These are phyloP conservation scores for Pseudonitzschia delicatissima DNA, from an alignment of 108 stramenopile genomes.

Conservation along the genomic window DNA sequence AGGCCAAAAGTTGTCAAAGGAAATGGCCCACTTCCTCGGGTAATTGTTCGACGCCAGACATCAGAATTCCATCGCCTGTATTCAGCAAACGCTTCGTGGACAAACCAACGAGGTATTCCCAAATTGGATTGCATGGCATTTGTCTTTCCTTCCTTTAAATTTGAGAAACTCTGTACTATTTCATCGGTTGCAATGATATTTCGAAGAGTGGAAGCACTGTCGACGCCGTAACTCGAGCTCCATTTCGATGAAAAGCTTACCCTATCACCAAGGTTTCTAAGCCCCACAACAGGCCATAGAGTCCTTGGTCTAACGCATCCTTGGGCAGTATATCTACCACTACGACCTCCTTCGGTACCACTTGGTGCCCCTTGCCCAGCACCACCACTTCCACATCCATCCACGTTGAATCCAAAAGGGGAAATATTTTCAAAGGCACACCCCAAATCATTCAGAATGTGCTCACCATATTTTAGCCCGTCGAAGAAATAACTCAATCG, in stretches of 20 bases:
- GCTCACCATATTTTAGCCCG: slow-evolving; percentile 94
- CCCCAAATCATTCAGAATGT: slow-evolving; percentile 92
- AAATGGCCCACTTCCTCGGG: slow-evolving; percentile 70
- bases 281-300: slow-evolving; percentile 93
- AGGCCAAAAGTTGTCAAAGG: slow-evolving; percentile 51
- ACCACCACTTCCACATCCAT: slow-evolving; percentile 84
- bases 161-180: slow-evolving; percentile 3
- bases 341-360: slow-evolving; percentile 64
- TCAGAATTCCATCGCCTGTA: slow-evolving; percentile 63
- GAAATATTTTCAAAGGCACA: slow-evolving; percentile 91
- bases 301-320: slow-evolving; percentile 68
- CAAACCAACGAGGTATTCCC: slow-evolving; percentile 59
- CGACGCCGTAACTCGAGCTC: slow-evolving; percentile 76
- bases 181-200: slow-evolving; percentile 75
- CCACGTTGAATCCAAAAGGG: slow-evolving; percentile 85
- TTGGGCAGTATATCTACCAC: slow-evolving; percentile 69
- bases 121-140: neutral
- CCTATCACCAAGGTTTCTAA: slow-evolving; percentile 87
- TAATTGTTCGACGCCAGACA: slow-evolving; percentile 36
- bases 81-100: slow-evolving; percentile 65
- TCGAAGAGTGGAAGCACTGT: slow-evolving; percentile 48
- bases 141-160: neutral
- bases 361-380: slow-evolving; percentile 84
- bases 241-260: slow-evolving; percentile 87
- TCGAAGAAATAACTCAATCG: slow-evolving; percentile 92